These are phyloP conservation scores for Chaetothyriales sp. DNA, from an alignment of 2,329 filamentous ascomycete species.

Conservation along the genomic window DNA sequence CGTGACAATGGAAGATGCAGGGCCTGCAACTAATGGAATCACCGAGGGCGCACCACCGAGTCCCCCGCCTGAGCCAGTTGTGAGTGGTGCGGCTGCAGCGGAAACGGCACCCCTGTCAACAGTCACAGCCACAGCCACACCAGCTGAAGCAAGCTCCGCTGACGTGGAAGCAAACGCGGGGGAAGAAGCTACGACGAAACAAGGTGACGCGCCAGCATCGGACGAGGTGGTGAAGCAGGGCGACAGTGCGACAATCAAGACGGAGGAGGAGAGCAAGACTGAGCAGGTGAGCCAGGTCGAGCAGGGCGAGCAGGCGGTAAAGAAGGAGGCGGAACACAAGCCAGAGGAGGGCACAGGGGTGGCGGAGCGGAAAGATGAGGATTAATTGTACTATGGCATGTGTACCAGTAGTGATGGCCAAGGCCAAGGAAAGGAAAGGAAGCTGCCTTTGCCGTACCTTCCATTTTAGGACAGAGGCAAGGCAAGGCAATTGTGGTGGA, in stretches of 20 bases:
- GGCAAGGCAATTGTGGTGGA: no score
- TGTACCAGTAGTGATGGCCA: not conserved
- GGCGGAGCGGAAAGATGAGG: not conserved
- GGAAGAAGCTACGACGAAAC: slow-evolving; percentile 2
- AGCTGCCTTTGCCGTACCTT: no score
- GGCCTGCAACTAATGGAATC: slow-evolving; percentile 21
- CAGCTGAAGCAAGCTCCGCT: not conserved
- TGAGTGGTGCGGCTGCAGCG: slow-evolving; percentile 11
- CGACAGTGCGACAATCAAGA: slow-evolving; percentile 16
- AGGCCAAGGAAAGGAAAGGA: no score
- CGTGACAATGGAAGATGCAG: slow-evolving; percentile 27
- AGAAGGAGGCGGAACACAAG: slow-evolving; percentile 20
- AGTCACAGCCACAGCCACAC: slow-evolving; percentile 2
- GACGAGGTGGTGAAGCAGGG: slow-evolving; percentile 15
- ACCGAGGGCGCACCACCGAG: slow-evolving; percentile 9
- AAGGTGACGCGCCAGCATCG: slow-evolving; percentile 9
- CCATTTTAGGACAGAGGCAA: no score
- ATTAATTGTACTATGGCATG: not conserved
- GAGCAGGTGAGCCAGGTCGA: not conserved
- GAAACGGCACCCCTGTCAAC: slow-evolving; percentile 8
- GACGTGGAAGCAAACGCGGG: slow-evolving; percentile 4
- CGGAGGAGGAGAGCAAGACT: slow-evolving; percentile 21
- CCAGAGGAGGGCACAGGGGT: slow-evolving; percentile 12
- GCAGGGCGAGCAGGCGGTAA: slow-evolving; percentile 10
- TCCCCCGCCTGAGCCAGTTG: slow-evolving; percentile 3